Percentiles rank a stretch among this genome's conserved stretches.
Evolutionary conservation across 2,329 filamentous ascomycete species (phyloP).

Genomic region (Ophiostoma himal-ulmi): DNA sequence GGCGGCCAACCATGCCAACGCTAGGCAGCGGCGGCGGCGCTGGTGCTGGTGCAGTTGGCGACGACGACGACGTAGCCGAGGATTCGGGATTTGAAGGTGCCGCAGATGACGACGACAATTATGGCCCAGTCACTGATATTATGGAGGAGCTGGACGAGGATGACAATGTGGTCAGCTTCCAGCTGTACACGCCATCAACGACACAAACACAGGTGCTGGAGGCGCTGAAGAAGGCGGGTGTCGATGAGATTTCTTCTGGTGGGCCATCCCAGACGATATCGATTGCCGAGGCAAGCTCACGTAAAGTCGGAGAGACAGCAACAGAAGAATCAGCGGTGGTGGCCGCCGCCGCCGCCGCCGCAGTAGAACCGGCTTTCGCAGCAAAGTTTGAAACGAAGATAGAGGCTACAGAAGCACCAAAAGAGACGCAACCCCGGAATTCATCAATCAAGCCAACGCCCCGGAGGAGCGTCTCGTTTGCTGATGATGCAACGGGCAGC

Average conservation of each 20-base stretch:
- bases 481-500: constrained; percentile 51
- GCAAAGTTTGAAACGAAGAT: background rate
- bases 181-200: constrained; percentile 61
- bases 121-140: constrained; percentile 80
- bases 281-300: background rate
- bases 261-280: constrained; percentile 8
- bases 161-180: constrained; percentile 70
- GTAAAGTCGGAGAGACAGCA: background rate
- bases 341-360: too few species aligned
- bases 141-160: constrained; percentile 87
- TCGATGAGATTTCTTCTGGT: constrained; percentile 37
- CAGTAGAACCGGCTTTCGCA: background rate
- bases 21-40: constrained; percentile 30
- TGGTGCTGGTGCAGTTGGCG: constrained; percentile 26
- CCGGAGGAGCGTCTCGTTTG: constrained; percentile 57
- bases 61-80: constrained; percentile 57
- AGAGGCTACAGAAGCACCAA: background rate
- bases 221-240: constrained; percentile 69
- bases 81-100: background rate
- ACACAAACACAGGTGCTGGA: constrained; percentile 63
- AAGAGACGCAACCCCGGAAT: background rate
- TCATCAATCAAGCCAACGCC: background rate
- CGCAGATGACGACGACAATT: constrained; percentile 53
- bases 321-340: background rate
- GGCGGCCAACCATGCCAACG: constrained; percentile 40